Evolutionary conservation across 139 green algal genomes (phyloP).

Genomic region (Chlamydomonas applanata): DNA sequence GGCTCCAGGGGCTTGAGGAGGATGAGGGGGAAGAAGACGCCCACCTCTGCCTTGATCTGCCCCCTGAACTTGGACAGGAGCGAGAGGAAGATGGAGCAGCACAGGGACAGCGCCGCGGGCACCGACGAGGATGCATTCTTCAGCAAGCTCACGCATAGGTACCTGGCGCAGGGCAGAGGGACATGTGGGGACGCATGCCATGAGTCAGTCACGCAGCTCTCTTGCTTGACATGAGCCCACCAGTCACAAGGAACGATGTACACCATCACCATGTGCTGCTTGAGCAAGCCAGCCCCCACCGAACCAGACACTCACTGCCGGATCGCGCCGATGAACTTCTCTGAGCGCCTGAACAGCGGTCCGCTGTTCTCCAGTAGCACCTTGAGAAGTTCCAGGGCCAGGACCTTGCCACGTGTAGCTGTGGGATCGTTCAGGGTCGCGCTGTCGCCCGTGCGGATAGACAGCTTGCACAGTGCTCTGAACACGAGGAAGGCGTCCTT

Average conservation of each 20-base stretch:
- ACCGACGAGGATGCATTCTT: constrained; percentile 84
- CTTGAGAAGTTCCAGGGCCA: constrained; percentile 96
- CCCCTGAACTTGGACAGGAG: constrained; percentile 80
- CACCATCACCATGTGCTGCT: too few relatives aligned
- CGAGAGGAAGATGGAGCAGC: constrained; percentile 90
- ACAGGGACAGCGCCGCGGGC: constrained; percentile 55
- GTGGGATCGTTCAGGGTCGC: constrained; percentile 61
- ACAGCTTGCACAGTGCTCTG: constrained; percentile 96
- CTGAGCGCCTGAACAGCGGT: constrained; percentile 69
- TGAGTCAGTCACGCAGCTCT: too few relatives aligned
- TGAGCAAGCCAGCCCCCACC: too few relatives aligned
- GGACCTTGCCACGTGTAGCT: constrained; percentile 65
- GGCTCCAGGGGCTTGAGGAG: constrained; percentile 79
- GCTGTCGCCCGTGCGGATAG: constrained; percentile 70
- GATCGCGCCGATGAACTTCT: constrained; percentile 85
- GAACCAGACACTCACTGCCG: constrained; percentile 55
- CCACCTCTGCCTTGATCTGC: constrained; percentile 89
- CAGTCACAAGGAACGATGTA: too few relatives aligned
- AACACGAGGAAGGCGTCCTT: constrained; percentile 97
- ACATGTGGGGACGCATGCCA: too few relatives aligned
- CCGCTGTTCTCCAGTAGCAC: constrained; percentile 95
- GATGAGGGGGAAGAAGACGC: constrained; percentile 98
- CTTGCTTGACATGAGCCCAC: too few relatives aligned
- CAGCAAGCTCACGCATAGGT: constrained; percentile 93
- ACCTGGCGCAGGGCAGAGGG: constrained; percentile 13